phyloP scores from a whole-genome alignment of 345 rosid species.

The Eucalyptus sp. region DNA sequence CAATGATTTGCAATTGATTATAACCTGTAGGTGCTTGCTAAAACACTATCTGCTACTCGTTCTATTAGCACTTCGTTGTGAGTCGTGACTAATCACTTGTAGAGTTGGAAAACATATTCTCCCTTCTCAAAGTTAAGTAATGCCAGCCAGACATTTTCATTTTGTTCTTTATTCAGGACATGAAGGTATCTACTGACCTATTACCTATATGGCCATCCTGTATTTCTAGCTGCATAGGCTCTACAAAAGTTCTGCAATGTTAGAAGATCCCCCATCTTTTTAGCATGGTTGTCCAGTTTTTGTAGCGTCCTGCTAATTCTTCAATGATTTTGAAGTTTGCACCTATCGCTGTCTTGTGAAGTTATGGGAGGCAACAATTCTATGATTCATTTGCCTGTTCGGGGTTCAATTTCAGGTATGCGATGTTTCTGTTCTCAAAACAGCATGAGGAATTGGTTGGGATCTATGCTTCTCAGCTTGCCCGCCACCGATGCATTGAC shows the following conservation, averaged over 20 bases:
- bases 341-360: neutral
- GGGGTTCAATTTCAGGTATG: conserved; percentile 58
- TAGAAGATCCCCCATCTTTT: neutral
- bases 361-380: neutral
- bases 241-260: neutral
- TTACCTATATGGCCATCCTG: neutral
- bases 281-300: neutral
- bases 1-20: neutral
- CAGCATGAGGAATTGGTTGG: conserved; percentile 96
- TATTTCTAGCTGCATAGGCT: neutral
- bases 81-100: neutral
- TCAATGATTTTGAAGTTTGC: neutral
- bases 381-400: neutral
- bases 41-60: neutral
- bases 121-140: neutral
- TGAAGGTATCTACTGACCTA: neutral
- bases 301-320: neutral
- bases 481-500: conserved; percentile 82
- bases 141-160: neutral
- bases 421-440: conserved; percentile 89
- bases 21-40: neutral
- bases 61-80: neutral
- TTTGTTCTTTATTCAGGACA: neutral
- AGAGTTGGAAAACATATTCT: neutral
- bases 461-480: conserved; percentile 96